Conservation (phyloP, 2,329 filamentous ascomycete species). For the Aspergillus latus region DNA sequence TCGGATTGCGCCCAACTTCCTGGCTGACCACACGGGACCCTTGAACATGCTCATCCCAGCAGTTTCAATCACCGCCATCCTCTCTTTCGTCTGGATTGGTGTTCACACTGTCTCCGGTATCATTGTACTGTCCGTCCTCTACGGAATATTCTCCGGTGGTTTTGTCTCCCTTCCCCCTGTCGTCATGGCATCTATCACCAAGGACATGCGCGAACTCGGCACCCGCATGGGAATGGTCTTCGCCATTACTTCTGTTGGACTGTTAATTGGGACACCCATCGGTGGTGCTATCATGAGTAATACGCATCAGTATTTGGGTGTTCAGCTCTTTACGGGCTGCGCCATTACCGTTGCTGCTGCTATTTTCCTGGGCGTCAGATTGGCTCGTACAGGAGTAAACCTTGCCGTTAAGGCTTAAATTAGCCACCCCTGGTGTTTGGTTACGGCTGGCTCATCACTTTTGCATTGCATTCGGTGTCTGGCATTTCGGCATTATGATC, state of each 20-base stretch:
- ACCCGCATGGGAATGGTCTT: constrained; percentile 61
- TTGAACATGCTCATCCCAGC: constrained; percentile 55
- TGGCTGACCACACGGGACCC: constrained; percentile 59
- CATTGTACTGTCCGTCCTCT: constrained; percentile 45
- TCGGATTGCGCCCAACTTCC: constrained; percentile 58
- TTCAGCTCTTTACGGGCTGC: constrained; percentile 44
- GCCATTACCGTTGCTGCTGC: constrained; percentile 30
- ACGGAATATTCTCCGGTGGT: constrained; percentile 54
- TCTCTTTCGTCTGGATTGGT: constrained; percentile 46
- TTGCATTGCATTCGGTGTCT: not conserved
- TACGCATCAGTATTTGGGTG: constrained; percentile 44
- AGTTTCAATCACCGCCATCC: constrained; percentile 43
- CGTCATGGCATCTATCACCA: constrained; percentile 43
- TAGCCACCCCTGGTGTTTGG: too few species aligned
- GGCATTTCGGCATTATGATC: not conserved
- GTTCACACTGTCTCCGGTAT: constrained; percentile 41
- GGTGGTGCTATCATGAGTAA: constrained; percentile 54
- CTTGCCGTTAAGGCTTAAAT: constrained; percentile 28
- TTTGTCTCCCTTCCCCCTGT: constrained; percentile 50
- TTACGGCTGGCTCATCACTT: too few species aligned
- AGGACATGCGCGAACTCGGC: constrained; percentile 55
- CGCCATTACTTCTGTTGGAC: constrained; percentile 49
- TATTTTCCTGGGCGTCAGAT: constrained; percentile 31
- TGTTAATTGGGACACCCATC: constrained; percentile 59
- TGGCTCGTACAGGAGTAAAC: constrained; percentile 35